Percentiles rank a stretch among this genome's conserved stretches.
Conservation (phyloP, 2,329 filamentous ascomycete species). For the Fonsecaea monophora region DNA sequence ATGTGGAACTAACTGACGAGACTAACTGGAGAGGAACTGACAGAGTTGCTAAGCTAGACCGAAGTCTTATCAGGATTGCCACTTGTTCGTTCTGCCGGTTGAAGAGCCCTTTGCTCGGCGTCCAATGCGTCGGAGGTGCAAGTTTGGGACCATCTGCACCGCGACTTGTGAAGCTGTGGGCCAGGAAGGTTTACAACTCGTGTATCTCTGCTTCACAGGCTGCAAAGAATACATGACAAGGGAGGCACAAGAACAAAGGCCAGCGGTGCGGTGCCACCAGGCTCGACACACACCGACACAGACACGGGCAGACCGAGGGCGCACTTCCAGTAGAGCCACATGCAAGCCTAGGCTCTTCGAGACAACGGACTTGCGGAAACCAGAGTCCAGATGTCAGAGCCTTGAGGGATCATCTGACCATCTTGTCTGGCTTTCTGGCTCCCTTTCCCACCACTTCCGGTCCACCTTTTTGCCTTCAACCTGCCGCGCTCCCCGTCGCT, state of each 20-base stretch:
- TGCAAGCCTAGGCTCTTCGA: conserved; percentile 1
- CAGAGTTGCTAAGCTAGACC: conserved; percentile 17
- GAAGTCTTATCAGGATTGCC: conserved; percentile 15
- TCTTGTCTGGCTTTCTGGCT: not conserved
- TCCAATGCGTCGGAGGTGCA: not conserved
- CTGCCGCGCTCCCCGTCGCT: conserved; percentile 12
- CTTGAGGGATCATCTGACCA: conserved; percentile 15
- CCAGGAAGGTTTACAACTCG: not conserved
- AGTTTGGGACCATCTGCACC: conserved; percentile 3
- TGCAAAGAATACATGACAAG: not conserved
- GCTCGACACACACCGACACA: not conserved
- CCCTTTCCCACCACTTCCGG: conserved; percentile 5
- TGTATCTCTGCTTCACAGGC: not conserved
- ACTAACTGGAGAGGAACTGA: conserved; percentile 22
- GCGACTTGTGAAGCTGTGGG: not conserved
- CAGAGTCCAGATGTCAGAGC: conserved; percentile 3
- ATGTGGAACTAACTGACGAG: conserved; percentile 15
- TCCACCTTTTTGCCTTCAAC: conserved; percentile 2
- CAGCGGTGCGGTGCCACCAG: not conserved
- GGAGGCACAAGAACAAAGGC: conserved; percentile 3
- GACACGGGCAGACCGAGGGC: not conserved
- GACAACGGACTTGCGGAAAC: not conserved
- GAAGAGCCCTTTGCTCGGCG: not conserved
- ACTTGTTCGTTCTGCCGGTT: not conserved
- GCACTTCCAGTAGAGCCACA: conserved; percentile 3